A percentile compares a stretch with the other conserved stretches of the same genome.
These are phyloP conservation scores for Apiospora sp. DNA, from an alignment of 2,329 filamentous ascomycete species.

Conservation along the genomic window DNA sequence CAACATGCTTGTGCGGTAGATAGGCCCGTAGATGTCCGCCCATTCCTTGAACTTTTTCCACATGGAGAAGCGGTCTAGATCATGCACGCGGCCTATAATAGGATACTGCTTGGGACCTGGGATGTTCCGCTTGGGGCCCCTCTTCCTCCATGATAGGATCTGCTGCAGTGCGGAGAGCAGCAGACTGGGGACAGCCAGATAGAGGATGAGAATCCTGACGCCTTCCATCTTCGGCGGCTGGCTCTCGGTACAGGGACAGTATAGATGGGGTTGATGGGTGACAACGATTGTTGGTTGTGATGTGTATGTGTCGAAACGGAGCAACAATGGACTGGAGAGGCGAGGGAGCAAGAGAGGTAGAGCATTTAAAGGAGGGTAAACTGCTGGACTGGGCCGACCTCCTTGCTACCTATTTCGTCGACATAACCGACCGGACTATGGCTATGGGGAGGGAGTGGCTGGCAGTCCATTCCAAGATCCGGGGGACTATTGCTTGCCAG, in stretches of 20 bases:
- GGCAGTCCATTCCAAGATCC: neutral
- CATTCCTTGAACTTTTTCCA: constrained; percentile 57
- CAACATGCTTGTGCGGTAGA: constrained; percentile 44
- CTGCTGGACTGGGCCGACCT: neutral
- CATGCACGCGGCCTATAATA: constrained; percentile 57
- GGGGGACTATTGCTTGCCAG: neutral
- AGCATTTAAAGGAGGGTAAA: neutral
- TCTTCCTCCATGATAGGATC: constrained; percentile 45
- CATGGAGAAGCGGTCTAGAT: constrained; percentile 54
- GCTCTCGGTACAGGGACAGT: neutral
- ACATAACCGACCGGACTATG: constrained; percentile 5
- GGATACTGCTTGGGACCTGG: constrained; percentile 57
- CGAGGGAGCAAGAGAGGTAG: neutral
- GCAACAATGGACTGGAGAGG: neutral
- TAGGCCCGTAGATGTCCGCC: constrained; percentile 41
- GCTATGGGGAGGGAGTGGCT: neutral
- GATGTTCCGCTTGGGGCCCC: constrained; percentile 44
- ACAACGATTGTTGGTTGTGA: neutral
- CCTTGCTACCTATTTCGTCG: neutral
- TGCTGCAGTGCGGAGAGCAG: constrained; percentile 51
- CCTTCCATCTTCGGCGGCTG: constrained; percentile 48
- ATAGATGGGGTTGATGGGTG: neutral
- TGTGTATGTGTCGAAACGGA: neutral
- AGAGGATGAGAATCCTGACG: constrained; percentile 50
- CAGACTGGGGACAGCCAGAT: constrained; percentile 55